Percentiles rank a stretch among this genome's conserved stretches.
Conservation (phyloP, 768 basidiomycete species). For the Porphyrellus cyaneotinctus region DNA sequence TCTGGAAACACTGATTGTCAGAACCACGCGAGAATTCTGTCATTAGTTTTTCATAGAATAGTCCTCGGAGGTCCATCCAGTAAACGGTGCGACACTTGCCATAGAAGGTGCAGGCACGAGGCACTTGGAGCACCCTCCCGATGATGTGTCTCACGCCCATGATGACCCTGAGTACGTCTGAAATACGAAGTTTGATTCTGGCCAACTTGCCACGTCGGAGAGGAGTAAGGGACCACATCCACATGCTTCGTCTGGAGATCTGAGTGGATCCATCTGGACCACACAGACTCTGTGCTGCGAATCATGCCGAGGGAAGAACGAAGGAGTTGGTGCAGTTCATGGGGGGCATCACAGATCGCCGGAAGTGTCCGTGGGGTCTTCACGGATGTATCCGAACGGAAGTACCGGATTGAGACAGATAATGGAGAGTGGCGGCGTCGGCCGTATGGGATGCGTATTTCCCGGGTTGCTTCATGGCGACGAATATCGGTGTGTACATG, state of each 20-base stretch:
- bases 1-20: constrained; percentile 13
- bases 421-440: constrained; percentile 7
- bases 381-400: constrained; percentile 29
- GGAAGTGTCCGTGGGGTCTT: constrained; percentile 25
- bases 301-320: not conserved
- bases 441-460: constrained; percentile 10
- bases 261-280: not conserved
- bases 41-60: constrained; percentile 14
- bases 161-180: constrained; percentile 23
- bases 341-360: constrained; percentile 10
- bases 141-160: constrained; percentile 25
- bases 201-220: constrained; percentile 2
- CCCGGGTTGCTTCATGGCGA: not conserved
- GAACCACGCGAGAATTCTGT: constrained; percentile 11
- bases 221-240: not conserved
- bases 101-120: constrained; percentile 29
- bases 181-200: not conserved
- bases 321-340: constrained; percentile 2
- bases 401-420: constrained; percentile 19
- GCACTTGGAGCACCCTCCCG: constrained; percentile 12
- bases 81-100: constrained; percentile 3
- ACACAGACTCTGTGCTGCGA: not conserved
- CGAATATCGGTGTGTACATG: not conserved
- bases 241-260: not conserved
- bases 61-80: constrained; percentile 29